These are phyloP conservation scores for Catunica adiposa DNA, from an alignment of 2,329 filamentous ascomycete genomes.

Conservation along the genomic window DNA sequence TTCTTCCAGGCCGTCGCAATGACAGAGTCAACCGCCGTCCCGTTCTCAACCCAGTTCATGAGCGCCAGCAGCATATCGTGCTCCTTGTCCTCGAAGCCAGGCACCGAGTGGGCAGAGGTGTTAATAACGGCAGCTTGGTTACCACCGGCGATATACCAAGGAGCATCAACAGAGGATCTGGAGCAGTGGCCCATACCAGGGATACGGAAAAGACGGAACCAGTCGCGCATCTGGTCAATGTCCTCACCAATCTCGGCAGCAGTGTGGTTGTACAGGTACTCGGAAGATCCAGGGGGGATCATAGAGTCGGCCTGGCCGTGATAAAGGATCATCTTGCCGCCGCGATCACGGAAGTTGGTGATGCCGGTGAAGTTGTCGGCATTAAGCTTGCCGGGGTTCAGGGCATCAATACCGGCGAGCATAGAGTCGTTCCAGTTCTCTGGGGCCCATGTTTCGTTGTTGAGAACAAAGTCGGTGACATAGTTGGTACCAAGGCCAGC, in stretches of 20 bases:
- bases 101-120: slow-evolving; percentile 20
- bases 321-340: slow-evolving; percentile 29
- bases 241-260: slow-evolving; percentile 24
- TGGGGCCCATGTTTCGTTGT: slow-evolving; percentile 3
- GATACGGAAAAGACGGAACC: slow-evolving; percentile 33
- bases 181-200: slow-evolving; percentile 36
- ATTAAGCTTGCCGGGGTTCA: slow-evolving; percentile 24
- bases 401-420: slow-evolving; percentile 20
- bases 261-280: slow-evolving; percentile 24
- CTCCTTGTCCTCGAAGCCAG: slow-evolving; percentile 22
- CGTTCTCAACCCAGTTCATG: slow-evolving; percentile 24
- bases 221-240: slow-evolving; percentile 24
- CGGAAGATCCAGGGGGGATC: slow-evolving; percentile 22
- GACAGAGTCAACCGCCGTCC: slow-evolving; percentile 20
- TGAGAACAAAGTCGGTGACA: slow-evolving; percentile 20
- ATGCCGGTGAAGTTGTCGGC: slow-evolving; percentile 24
- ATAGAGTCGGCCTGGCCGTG: slow-evolving; percentile 27
- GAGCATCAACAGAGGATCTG: slow-evolving; percentile 22
- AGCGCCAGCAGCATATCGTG: slow-evolving; percentile 26
- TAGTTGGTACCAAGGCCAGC: slow-evolving; percentile 23
- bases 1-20: slow-evolving; percentile 23
- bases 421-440: slow-evolving; percentile 22
- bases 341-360: slow-evolving; percentile 22
- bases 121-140: slow-evolving; percentile 28
- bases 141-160: slow-evolving; percentile 19